phyloP scores from a whole-genome alignment of 2,329 filamentous ascomycete genomes.

The Xylariales sp. region DNA sequence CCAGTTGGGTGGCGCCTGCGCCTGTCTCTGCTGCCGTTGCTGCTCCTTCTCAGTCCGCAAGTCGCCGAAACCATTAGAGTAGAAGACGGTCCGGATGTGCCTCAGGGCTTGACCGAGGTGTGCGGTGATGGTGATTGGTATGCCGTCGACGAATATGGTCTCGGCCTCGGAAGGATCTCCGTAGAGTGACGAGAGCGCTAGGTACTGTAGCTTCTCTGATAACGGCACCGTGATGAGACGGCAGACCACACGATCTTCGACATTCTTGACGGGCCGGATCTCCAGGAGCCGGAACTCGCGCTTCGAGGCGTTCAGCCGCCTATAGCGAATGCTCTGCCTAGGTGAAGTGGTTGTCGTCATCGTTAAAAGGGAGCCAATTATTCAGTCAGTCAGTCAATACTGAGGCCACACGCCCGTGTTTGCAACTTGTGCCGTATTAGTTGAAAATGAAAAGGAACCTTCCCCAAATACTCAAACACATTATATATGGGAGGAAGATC shows the following conservation, averaged over 20 bases:
- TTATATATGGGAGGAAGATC: too few relatives aligned
- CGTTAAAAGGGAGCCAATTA: too few relatives aligned
- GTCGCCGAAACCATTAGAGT: conserved; percentile 11
- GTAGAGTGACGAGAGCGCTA: conserved; percentile 10
- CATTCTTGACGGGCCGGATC: conserved; percentile 20
- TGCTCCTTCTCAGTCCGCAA: not conserved
- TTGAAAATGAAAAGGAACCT: too few relatives aligned
- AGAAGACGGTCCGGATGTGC: conserved; percentile 29
- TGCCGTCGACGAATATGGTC: conserved; percentile 22
- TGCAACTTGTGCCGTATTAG: too few relatives aligned
- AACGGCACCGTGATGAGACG: conserved; percentile 25
- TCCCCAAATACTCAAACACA: too few relatives aligned
- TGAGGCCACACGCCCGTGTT: too few relatives aligned
- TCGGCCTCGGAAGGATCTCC: conserved; percentile 17
- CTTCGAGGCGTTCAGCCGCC: not conserved
- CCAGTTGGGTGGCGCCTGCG: conserved; percentile 6
- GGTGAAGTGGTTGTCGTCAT: not conserved
- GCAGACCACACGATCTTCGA: conserved; percentile 25
- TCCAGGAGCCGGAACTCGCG: conserved; percentile 30
- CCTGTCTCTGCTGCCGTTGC: too few relatives aligned
- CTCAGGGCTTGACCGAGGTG: conserved; percentile 25
- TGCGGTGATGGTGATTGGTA: conserved; percentile 18
- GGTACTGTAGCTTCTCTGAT: conserved; percentile 10
- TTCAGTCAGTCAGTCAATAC: too few relatives aligned
- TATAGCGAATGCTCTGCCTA: not conserved